A percentile compares a stretch with the other conserved stretches of the same genome.
Conservation (phyloP, 169 alveolate species). For the Eimeria praecox region DNA sequence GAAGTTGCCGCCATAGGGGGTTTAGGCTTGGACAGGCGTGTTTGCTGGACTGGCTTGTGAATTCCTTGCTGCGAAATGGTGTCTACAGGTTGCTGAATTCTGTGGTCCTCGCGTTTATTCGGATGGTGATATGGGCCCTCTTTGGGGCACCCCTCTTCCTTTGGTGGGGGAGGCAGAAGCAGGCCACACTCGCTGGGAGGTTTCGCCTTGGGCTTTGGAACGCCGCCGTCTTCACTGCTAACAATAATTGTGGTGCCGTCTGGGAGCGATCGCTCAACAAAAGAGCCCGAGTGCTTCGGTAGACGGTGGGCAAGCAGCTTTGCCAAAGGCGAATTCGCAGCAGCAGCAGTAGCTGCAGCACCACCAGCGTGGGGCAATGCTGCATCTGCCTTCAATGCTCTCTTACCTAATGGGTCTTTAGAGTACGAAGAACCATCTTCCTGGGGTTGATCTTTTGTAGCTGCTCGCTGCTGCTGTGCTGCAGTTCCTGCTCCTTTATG, state of each 20-base stretch:
- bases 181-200: background rate
- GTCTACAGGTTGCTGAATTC: background rate
- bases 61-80: too few relatives aligned
- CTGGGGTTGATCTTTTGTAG: background rate
- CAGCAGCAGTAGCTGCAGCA: background rate
- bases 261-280: conserved; percentile 34
- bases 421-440: background rate
- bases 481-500: background rate
- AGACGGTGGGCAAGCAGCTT: conserved; percentile 4
- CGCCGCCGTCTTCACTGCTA: conserved; percentile 2
- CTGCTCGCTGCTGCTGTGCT: background rate
- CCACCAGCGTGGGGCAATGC: background rate
- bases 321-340: conserved; percentile 21
- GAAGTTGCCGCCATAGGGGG: background rate
- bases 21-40: background rate
- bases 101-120: background rate
- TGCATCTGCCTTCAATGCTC: background rate
- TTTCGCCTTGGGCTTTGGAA: conserved; percentile 17
- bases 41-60: background rate
- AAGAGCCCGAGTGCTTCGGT: background rate
- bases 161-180: conserved; percentile 1
- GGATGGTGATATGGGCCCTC: background rate
- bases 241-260: conserved; percentile 41
- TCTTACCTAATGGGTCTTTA: background rate
- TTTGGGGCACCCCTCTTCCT: background rate